Conservation (phyloP, 1,284 basidiomycete genomes). For the Polyporus tsugae region DNA sequence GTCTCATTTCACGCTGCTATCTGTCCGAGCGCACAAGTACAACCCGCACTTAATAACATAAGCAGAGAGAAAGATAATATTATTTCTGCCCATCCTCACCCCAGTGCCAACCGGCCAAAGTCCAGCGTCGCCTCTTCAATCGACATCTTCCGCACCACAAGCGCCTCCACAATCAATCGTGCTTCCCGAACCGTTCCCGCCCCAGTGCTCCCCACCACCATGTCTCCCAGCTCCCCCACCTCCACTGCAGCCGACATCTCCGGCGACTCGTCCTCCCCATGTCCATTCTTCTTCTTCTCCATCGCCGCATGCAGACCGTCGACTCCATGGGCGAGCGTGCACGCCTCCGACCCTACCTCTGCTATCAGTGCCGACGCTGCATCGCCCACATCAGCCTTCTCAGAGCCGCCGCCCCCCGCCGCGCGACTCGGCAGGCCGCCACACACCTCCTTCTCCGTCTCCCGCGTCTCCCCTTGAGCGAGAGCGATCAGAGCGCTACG, state of each 20-base stretch:
- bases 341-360: slow-evolving; percentile 24
- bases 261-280: background rate
- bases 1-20: background rate
- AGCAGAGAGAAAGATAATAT: background rate
- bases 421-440: background rate
- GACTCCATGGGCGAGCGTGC: slow-evolving; percentile 38
- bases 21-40: background rate
- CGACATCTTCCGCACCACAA: slow-evolving; percentile 78
- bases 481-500: slow-evolving; percentile 40
- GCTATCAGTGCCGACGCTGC: slow-evolving; percentile 16
- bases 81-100: slow-evolving; percentile 11
- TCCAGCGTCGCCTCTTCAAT: slow-evolving; percentile 77
- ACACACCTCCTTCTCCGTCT: background rate
- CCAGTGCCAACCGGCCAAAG: slow-evolving; percentile 69
- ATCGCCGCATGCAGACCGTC: slow-evolving; percentile 45
- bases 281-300: background rate
- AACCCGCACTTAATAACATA: background rate
- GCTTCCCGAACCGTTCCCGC: slow-evolving; percentile 44
- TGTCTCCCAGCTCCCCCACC: slow-evolving; percentile 19
- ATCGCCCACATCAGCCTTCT: background rate
- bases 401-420: background rate
- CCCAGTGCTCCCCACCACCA: slow-evolving; percentile 8
- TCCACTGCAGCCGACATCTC: slow-evolving; percentile 25
- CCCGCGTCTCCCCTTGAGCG: slow-evolving; percentile 23
- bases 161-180: slow-evolving; percentile 78